Base-by-base conservation (phyloP, 129 eudicot species). In the Artemisia argyi region DNA sequence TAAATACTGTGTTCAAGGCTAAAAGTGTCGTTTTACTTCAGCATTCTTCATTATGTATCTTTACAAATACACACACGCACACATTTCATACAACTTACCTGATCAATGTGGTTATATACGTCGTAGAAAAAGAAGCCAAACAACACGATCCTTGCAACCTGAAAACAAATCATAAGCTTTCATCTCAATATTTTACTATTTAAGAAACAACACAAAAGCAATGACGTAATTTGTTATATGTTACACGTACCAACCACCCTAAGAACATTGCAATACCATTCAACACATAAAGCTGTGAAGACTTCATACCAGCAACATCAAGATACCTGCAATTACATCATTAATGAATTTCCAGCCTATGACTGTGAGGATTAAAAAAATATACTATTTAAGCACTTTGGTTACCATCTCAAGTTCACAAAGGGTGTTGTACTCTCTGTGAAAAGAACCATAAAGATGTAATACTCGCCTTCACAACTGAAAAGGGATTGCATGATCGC, bases 361-460 rank as follows among this genome's bases (percentile, higher is more conserved):
- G 20, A 71, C 56, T 15, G 50, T 47, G 15, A 39, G 46, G 7
- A 39, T 7, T n/a, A n/a, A 44, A 12, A 14, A 70, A 68, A 63
- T 62, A 44, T 10, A 73, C 22, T 1, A 8, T 26, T 11, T 66
- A 15, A 53, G 67, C 64, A 71, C 12, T 59, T 54, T 56, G 58
- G 73, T 81, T 85, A 88, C 97, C 97, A 91, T 91, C 97, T 88
- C 66, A 88, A 65, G 79, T 91, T 91, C 17, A 91, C 90, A 75
- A 79, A 88, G 10, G 97, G 97, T 11, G 97, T 91, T 61, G 97
- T 91, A 85, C 66, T 63, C 78, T 91, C 97, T 7, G 97, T 82
- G 71, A 88, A 88, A 75, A 91, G 95, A 80, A 88, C 86, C 95
- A 91, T 81, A 54, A 88, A 73, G 74, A 88, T 88, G 79, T 91